A percentile compares a stretch with the other conserved stretches of the same genome.
Conservation (phyloP, 768 basidiomycete species). For the Leccinum sublutescens region DNA sequence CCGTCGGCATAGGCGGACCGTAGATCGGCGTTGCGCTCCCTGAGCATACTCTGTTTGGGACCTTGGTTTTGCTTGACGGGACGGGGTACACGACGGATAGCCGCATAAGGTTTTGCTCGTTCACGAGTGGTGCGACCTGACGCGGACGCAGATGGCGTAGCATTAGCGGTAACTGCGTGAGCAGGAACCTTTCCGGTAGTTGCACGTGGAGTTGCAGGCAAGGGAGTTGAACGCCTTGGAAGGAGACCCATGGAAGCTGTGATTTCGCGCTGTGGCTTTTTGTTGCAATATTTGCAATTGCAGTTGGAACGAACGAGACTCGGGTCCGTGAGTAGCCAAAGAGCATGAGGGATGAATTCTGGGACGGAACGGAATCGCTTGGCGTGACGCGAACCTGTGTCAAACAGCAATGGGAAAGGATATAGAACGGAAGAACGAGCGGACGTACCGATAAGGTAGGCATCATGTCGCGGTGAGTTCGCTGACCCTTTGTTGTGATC, state of each 20-base stretch:
- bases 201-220: constrained; percentile 21
- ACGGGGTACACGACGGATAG: constrained; percentile 39
- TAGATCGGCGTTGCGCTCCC: constrained; percentile 64
- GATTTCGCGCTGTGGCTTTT: constrained; percentile 66
- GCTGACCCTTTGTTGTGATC: constrained; percentile 71
- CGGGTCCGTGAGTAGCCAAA: constrained; percentile 68
- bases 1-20: constrained; percentile 51
- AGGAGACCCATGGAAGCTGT: constrained; percentile 56
- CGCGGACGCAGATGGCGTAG: constrained; percentile 20
- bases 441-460: constrained; percentile 70
- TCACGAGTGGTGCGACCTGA: constrained; percentile 18
- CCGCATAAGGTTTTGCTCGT: constrained; percentile 39
- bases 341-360: constrained; percentile 82
- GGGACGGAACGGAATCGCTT: constrained; percentile 75
- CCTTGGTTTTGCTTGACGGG: constrained; percentile 33
- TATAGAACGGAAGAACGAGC: background rate
- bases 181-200: constrained; percentile 12
- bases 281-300: constrained; percentile 75
- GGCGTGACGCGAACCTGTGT: constrained; percentile 40
- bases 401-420: background rate
- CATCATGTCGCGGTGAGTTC: constrained; percentile 60
- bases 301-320: constrained; percentile 51
- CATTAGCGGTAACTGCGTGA: background rate
- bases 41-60: constrained; percentile 50
- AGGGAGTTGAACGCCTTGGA: constrained; percentile 34